Percentiles rank a stretch among this genome's conserved stretches.
Conservation (phyloP, 2,329 filamentous ascomycete species). For the Sarocladium oryzae region DNA sequence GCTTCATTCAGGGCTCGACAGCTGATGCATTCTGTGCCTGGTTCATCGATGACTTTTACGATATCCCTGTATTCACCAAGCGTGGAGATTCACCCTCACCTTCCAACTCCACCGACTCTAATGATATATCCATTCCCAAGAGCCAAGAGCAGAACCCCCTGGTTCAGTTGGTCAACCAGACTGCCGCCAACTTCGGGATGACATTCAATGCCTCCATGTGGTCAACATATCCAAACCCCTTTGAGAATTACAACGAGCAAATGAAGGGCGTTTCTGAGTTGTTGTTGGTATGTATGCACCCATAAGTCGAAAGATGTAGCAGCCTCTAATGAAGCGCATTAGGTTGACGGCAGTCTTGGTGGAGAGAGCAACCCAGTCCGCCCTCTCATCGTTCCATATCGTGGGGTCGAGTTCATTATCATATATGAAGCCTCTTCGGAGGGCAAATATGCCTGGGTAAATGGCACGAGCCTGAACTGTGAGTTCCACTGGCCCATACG, state of each 20-base stretch:
- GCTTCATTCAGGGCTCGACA: constrained; percentile 24
- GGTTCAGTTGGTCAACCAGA: constrained; percentile 18
- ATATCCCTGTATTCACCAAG: constrained; percentile 19
- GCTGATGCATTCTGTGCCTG: constrained; percentile 20
- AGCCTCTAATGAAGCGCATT: background rate
- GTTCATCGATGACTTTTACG: constrained; percentile 21
- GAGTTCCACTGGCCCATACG: background rate
- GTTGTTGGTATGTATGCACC: background rate
- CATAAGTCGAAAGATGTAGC: background rate
- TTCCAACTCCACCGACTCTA: background rate
- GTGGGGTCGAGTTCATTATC: constrained; percentile 23
- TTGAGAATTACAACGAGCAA: constrained; percentile 19
- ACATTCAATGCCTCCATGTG: constrained; percentile 24
- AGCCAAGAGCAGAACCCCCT: constrained; percentile 15
- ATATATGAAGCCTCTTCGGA: constrained; percentile 25
- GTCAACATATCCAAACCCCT: constrained; percentile 25
- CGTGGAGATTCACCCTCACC: constrained; percentile 9
- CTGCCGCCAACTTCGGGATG: constrained; percentile 18
- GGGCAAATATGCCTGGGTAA: constrained; percentile 19
- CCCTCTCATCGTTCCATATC: constrained; percentile 20
- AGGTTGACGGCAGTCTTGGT: constrained; percentile 23
- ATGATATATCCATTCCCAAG: constrained; percentile 15
- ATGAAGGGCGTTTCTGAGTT: background rate
- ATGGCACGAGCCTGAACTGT: constrained; percentile 22
- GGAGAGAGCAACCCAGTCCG: constrained; percentile 24